phyloP scores from a whole-genome alignment of 768 basidiomycete species.

The Mycena chlorophos region DNA sequence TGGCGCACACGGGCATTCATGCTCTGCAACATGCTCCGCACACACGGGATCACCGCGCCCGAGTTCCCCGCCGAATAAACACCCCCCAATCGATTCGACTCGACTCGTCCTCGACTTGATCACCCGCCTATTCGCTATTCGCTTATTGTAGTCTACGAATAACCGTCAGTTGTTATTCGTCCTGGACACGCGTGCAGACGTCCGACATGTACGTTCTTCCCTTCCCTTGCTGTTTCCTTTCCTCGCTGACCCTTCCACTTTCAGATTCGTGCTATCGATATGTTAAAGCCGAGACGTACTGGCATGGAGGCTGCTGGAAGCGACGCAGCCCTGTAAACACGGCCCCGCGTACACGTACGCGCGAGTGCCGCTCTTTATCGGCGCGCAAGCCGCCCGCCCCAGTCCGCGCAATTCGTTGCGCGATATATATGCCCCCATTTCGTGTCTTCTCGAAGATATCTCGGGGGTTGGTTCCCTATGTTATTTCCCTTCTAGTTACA shows the following conservation, averaged over 20 bases:
- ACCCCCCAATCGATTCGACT: constrained; percentile 17
- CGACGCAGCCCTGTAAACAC: neutral
- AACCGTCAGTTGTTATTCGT: constrained; percentile 8
- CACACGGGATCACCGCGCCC: constrained; percentile 49
- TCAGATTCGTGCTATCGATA: constrained; percentile 21
- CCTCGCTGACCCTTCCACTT: constrained; percentile 11
- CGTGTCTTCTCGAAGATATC: too few species aligned
- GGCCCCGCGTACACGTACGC: too few species aligned
- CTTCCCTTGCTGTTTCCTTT: neutral
- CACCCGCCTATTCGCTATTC: constrained; percentile 4
- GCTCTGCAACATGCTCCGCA: constrained; percentile 44
- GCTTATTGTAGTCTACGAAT: constrained; percentile 15
- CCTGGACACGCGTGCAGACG: constrained; percentile 18
- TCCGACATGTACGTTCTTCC: constrained; percentile 22
- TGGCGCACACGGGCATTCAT: constrained; percentile 48
- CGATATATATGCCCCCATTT: too few species aligned
- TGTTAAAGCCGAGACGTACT: constrained; percentile 21
- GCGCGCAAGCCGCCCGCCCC: too few species aligned
- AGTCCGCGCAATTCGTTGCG: too few species aligned
- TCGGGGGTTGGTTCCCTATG: too few species aligned
- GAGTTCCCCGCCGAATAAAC: constrained; percentile 29
- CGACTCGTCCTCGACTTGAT: neutral
- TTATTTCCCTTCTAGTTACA: too few species aligned
- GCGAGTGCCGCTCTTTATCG: too few species aligned
- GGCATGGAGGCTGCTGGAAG: neutral